Conservation (phyloP, 1,284 basidiomycete genomes). For the Cronartium quercuum region DNA sequence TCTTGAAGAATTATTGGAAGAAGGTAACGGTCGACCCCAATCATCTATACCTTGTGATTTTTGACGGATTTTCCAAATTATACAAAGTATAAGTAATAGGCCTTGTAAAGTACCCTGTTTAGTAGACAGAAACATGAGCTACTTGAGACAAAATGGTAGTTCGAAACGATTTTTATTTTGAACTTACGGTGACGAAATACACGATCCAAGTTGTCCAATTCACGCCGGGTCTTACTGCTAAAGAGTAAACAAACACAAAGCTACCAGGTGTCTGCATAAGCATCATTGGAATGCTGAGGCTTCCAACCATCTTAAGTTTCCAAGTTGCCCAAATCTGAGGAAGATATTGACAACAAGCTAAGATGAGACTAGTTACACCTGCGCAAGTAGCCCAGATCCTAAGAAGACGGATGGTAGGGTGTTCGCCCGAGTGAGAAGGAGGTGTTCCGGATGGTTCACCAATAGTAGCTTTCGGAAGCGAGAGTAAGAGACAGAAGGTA, state of each 20-base stretch:
- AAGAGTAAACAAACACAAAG: constrained; percentile 49
- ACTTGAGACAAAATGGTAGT: not conserved
- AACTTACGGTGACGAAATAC: constrained; percentile 44
- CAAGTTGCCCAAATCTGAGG: constrained; percentile 82
- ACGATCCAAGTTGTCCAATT: constrained; percentile 49
- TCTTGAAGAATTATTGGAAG: not conserved
- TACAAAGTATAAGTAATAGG: constrained; percentile 59
- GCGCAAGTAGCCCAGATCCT: constrained; percentile 74
- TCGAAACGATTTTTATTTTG: not conserved
- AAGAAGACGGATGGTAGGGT: constrained; percentile 53
- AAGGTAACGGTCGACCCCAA: constrained; percentile 66
- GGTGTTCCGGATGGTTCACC: constrained; percentile 47
- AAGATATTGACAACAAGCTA: constrained; percentile 76
- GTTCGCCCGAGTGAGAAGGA: constrained; percentile 51
- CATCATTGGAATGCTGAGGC: constrained; percentile 91
- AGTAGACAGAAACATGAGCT: not conserved
- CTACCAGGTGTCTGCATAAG: constrained; percentile 66
- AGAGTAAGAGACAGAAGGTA: constrained; percentile 41
- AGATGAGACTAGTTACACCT: constrained; percentile 69
- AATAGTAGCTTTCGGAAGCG: constrained; percentile 44
- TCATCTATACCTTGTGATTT: constrained; percentile 75
- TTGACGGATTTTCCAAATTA: constrained; percentile 48
- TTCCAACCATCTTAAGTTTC: constrained; percentile 71
- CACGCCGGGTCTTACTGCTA: constrained; percentile 47
- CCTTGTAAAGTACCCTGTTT: constrained; percentile 69